Evolutionary conservation across 768 basidiomycete genomes (phyloP), one percentile per base, ranked within the genome.

Genomic region (Nidularia sp.): DNA sequence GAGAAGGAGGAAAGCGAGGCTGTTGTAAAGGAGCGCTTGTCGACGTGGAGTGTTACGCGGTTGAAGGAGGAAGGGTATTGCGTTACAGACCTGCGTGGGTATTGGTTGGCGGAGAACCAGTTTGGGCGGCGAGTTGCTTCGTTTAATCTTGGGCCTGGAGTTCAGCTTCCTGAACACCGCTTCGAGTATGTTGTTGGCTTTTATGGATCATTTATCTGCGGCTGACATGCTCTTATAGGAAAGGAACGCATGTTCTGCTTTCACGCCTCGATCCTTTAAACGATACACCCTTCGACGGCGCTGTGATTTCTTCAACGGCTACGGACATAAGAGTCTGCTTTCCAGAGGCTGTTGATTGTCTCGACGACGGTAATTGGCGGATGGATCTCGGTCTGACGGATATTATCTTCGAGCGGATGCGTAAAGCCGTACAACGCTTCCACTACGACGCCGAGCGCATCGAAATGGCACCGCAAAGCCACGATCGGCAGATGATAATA

Each of bases 11-110:
- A 88, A 58, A 81, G 79, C 36, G 82, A 85, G 55, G 75, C 76
- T 1, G 73, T 80, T 1, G 62, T 89, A 22, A 74, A 74, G 47
- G 74, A 87, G 54, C 81, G 91, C 34, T 73, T 93, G 12, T 72
- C 81, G 1, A 78, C 76, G 12, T 92, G 90, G 91, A 72, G 80
- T 8, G 51, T 85, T 3, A 70, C 75, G 29, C 76, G 79, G 18
- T 69, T 93, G 42, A 68, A 75, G 56, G 70, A 77, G n/a, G 85
- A 87, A 57, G 91, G 91, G 0, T 92, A 90, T 59, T 80, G 83
- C 48, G 60, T 93, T 33, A 85, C 83, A 0, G 81, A 73, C 13
- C 68, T 92, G 22, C 75, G 68, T 12, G 88, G 79, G 0, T 92
- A 78, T 61, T 90, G 87, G 89, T 63, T 85, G 36, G 75, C 83